Percentiles rank a stretch among this genome's conserved stretches.
Conservation (phyloP, 192 early-diverging fungal species). For the Haplosporangium gracile region DNA sequence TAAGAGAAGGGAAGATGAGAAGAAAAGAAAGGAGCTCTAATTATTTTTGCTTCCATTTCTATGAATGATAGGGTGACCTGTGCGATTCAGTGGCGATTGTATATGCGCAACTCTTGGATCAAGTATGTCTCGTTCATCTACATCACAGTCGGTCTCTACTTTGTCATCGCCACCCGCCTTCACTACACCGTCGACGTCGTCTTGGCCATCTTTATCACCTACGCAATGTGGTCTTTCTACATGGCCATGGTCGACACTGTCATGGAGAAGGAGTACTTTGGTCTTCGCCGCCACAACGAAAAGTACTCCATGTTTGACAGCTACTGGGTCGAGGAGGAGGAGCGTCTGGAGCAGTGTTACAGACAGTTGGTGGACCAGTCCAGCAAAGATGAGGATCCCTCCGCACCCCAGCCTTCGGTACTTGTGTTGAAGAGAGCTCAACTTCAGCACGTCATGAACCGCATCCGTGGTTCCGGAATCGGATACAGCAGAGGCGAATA, state of each 20-base stretch:
- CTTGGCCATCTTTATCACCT: constrained; percentile 66
- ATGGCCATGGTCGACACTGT: constrained; percentile 60
- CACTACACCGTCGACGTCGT: constrained; percentile 60
- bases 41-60: not conserved
- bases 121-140: constrained; percentile 53
- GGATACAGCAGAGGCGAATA: constrained; percentile 50
- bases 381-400: constrained; percentile 7
- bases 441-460: constrained; percentile 40
- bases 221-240: constrained; percentile 67
- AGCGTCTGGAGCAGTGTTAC: constrained; percentile 8
- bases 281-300: constrained; percentile 33
- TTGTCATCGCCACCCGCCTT: constrained; percentile 55
- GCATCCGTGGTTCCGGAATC: constrained; percentile 49
- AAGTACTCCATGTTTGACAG: constrained; percentile 35
- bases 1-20: not conserved
- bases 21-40: not conserved
- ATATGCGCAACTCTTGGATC: constrained; percentile 46
- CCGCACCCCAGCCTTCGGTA: not conserved
- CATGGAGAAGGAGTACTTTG: constrained; percentile 60
- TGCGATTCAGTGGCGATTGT: constrained; percentile 54
- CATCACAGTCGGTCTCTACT: constrained; percentile 46
- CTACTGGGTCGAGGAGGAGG: not conserved
- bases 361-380: constrained; percentile 10
- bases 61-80: constrained; percentile 22
- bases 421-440: constrained; percentile 21